These are phyloP conservation scores for Phalaenopsis hybrid DNA, from an alignment of 116 monocot genomes.

Conservation along the genomic window DNA sequence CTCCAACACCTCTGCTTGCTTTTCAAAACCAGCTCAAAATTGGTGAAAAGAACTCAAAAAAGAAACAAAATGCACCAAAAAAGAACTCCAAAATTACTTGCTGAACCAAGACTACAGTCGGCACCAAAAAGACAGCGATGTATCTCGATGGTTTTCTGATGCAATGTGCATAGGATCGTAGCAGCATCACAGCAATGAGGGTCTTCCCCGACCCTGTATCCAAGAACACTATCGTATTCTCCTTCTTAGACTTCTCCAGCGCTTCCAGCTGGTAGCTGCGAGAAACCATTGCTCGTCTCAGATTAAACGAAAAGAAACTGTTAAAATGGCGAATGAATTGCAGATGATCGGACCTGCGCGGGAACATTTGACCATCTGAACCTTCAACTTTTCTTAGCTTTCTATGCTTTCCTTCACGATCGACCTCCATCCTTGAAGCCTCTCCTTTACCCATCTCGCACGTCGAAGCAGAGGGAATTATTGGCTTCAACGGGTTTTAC, in stretches of 20 bases:
- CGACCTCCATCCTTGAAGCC: neutral
- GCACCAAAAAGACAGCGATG: constrained; percentile 60
- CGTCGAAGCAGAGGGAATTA: neutral
- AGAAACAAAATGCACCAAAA: neutral
- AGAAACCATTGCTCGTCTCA: neutral
- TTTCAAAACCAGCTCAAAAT: neutral
- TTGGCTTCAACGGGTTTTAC: too few species aligned
- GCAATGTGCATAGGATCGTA: constrained; percentile 33
- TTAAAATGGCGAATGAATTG: neutral
- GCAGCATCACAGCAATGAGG: constrained; percentile 68
- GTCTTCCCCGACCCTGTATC: constrained; percentile 73
- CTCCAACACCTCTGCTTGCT: constrained; percentile 61
- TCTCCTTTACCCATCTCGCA: neutral
- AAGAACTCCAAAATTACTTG: constrained; percentile 10
- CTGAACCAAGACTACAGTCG: constrained; percentile 46
- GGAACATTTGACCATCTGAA: constrained; percentile 1
- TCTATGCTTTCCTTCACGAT: neutral
- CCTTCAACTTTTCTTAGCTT: neutral
- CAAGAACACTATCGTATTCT: constrained; percentile 56
- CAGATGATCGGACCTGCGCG: neutral
- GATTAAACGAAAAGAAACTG: neutral
- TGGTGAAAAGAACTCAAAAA: neutral
- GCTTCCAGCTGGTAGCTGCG: constrained; percentile 61
- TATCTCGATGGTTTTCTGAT: constrained; percentile 37
- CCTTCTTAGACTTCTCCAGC: constrained; percentile 38